phyloP scores from a whole-genome alignment of 2,329 filamentous ascomycete species.

The Elsinoe perseae region DNA sequence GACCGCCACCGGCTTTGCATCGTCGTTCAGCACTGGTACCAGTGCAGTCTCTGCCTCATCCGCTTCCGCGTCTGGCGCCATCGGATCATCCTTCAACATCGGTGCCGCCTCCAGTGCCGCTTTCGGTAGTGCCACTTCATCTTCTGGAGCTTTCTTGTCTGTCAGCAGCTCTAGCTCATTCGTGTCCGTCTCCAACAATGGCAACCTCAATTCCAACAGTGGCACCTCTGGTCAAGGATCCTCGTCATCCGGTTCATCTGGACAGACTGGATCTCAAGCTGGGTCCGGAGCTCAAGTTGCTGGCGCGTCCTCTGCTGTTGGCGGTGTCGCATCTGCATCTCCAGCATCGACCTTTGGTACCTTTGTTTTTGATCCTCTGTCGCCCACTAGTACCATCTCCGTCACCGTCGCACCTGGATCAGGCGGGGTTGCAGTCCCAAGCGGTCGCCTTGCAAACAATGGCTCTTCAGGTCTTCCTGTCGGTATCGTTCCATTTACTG shows the following conservation, averaged over 20 bases:
- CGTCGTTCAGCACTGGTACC: background rate
- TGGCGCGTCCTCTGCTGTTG: slow-evolving; percentile 14
- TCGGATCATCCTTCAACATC: background rate
- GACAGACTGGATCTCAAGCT: slow-evolving; percentile 10
- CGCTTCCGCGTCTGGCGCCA: background rate
- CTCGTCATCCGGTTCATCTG: background rate
- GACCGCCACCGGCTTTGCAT: background rate
- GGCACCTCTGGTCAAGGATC: background rate
- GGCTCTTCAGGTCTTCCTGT: background rate
- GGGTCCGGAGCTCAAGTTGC: slow-evolving; percentile 2
- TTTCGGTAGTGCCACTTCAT: slow-evolving; percentile 4
- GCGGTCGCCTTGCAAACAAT: background rate
- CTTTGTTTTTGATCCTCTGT: slow-evolving; percentile 5
- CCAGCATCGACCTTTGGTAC: slow-evolving; percentile 11
- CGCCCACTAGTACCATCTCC: background rate
- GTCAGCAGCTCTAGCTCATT: slow-evolving; percentile 15
- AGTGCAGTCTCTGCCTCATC: background rate
- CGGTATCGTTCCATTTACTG: slow-evolving; percentile 11
- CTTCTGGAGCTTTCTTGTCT: slow-evolving; percentile 9
- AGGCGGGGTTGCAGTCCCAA: background rate
- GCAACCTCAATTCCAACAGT: background rate
- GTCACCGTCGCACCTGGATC: slow-evolving; percentile 4
- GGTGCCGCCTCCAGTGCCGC: background rate
- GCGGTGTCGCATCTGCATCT: slow-evolving; percentile 2
- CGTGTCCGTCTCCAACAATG: slow-evolving; percentile 5